Evolutionary conservation across 2,329 filamentous ascomycete genomes (phyloP), one percentile per base, ranked within the genome.

Genomic region (Ophiostoma novo-ulmi): DNA sequence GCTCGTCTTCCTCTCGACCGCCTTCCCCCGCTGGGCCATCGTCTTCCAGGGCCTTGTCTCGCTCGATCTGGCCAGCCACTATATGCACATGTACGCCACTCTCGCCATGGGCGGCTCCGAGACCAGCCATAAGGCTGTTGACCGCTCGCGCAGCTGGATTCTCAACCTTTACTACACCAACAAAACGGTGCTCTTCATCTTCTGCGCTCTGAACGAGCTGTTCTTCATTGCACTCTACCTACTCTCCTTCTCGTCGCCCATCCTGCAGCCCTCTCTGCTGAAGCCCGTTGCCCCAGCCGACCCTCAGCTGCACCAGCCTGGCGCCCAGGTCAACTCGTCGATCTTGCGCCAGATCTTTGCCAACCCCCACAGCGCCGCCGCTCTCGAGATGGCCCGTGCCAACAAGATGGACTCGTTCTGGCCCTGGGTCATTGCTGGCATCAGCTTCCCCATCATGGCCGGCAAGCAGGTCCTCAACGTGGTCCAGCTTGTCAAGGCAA

Each of bases 141-240:
- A 97, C 78, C 90, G 91, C 80, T 91, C 87, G 78, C 85, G 93
- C 79, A 97, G 92, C 83, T 92, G 90, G 88, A 84, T 98, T 72
- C 82, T 99, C 79, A 95, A 97, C 81, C 84, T 96, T 71, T 99
- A 99, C 85, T 99, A 99, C 82, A 94, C 93, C 74, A 98, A 97
- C 84, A 96, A 92, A 94, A 91, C 85, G 70, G 94, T 99, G 65
- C 86, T 99, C 61, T 99, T 99, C 82, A 81, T 92, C 73, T 92
- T 93, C 81, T 99, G 95, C 84, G 85, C 88, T 71, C 82, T 97
- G 75, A 99, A 99, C 80, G 95, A 99, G 81, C 82, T 94, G 74
- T 99, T 97, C 86, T 99, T 99, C 85, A 97, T 99, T 78, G 94
- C 93, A 39, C 88, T 99, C 73, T 99, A 99, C 83, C 91, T 99